phyloP scores from a whole-genome alignment of 1,139 yeast species.

The Groenewaldozyma sp. region DNA sequence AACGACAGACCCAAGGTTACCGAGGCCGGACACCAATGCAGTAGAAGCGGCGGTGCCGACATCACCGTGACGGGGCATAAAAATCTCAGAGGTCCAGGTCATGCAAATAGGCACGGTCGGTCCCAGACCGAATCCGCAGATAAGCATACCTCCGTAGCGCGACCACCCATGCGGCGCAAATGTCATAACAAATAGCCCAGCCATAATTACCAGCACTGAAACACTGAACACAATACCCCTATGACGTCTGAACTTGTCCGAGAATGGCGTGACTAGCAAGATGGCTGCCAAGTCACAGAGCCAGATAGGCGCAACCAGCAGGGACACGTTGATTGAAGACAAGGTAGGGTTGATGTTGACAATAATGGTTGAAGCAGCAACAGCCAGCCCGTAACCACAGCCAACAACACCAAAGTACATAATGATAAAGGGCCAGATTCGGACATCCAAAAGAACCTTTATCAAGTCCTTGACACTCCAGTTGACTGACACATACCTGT shows the following conservation, averaged over 20 bases:
- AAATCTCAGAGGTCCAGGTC: conserved; percentile 80
- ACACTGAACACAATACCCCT: conserved; percentile 55
- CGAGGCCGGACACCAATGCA: conserved; percentile 77
- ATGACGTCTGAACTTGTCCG: conserved; percentile 53
- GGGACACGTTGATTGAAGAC: conserved; percentile 59
- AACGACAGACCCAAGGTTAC: conserved; percentile 76
- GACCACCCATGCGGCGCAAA: conserved; percentile 69
- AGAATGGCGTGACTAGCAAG: conserved; percentile 64
- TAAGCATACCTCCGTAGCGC: conserved; percentile 67
- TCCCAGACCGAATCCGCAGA: conserved; percentile 80
- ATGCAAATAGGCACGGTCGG: conserved; percentile 85
- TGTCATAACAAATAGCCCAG: conserved; percentile 68
- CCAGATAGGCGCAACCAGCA: conserved; percentile 86
- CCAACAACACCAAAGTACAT: conserved; percentile 95
- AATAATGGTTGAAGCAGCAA: conserved; percentile 78
- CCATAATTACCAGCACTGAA: conserved; percentile 57
- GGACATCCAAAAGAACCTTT: conserved; percentile 48
- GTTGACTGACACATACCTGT: conserved; percentile 35
- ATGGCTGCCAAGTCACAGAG: conserved; percentile 77
- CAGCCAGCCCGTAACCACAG: conserved; percentile 76
- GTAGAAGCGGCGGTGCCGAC: conserved; percentile 78
- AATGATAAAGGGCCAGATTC: conserved; percentile 72
- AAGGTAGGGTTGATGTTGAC: conserved; percentile 52
- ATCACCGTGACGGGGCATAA: conserved; percentile 64
- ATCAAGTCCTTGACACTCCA: conserved; percentile 60